phyloP scores from a whole-genome alignment of 139 green algal species.

The Picochlorum costavermella region DNA sequence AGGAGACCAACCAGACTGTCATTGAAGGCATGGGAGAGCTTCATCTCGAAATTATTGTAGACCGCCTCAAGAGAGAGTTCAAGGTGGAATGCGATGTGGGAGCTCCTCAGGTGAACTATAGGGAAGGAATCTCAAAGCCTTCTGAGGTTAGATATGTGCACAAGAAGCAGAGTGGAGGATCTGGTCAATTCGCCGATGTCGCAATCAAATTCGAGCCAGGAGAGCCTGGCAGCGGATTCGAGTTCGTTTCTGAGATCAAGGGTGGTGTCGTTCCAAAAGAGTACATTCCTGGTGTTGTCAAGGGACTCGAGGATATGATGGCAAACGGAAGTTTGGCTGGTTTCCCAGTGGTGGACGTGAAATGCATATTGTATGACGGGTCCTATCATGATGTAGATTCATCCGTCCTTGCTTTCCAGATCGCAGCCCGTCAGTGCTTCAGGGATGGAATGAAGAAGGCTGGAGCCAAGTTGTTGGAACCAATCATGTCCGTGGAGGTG shows the following conservation, averaged over 20 bases:
- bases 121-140: conserved; percentile 80
- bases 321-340: conserved; percentile 77
- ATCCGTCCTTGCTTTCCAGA: conserved; percentile 95
- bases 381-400: conserved; percentile 98
- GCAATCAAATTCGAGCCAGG: conserved; percentile 90
- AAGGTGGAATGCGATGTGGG: conserved; percentile 92
- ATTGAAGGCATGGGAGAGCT: conserved; percentile 99
- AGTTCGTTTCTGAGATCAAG: conserved; percentile 96
- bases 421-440: conserved; percentile 68
- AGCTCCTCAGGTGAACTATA: conserved; percentile 96
- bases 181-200: conserved; percentile 95
- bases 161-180: conserved; percentile 98
- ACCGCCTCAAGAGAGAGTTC: conserved; percentile 93
- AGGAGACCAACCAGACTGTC: conserved; percentile 92
- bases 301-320: conserved; percentile 96
- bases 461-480: conserved; percentile 85
- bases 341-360: conserved; percentile 94
- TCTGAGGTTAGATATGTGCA: conserved; percentile 87
- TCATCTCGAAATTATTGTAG: conserved; percentile 98
- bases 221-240: conserved; percentile 88
- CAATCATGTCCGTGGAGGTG: conserved; percentile 97
- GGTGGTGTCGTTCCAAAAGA: conserved; percentile 93
- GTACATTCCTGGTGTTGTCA: conserved; percentile 95
- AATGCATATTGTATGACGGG: conserved; percentile 78
- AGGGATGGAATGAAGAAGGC: conserved; percentile 90